Evolutionary conservation across 495 filamentous ascomycete genomes (phyloP), one percentile per base, ranked within the genome.

Genomic region (Neurospora tetraspora): DNA sequence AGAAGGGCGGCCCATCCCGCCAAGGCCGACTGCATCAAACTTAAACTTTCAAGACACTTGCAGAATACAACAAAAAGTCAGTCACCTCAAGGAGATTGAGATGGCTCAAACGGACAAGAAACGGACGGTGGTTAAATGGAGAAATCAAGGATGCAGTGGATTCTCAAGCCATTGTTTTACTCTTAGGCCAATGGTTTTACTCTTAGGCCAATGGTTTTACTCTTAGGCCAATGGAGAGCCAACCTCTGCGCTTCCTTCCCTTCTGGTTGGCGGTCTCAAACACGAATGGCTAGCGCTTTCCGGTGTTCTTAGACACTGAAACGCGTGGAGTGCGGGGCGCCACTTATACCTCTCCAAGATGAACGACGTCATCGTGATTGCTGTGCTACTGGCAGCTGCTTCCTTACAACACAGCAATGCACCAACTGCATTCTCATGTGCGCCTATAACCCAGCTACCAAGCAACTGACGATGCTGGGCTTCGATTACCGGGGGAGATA

Each of bases 281-380:
- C 53, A 31, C 3, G 47, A 61, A 14, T 31, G 53, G 11, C 47
- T 2, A 31, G 53, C 23, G 14, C 27, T 61, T 61, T 34, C 23
- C 12, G 12, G 1, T 61, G 47, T 61, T 61, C 53, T 61, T 12
- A 61, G 23, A 16, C 53, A 34, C 10, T 9, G 53, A 65, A 34
- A 31, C 6, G 23, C 53, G 27, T 31, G 14, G 12, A 34, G 53
- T 36, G 53, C 53, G 53, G 53, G 27, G 53, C 53, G 16, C 53
- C 53, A 59, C 47, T 59, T 59, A 59, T 27, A 59, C 47, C n/a
- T 59, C 11, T 11, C 37, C 70, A 23, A 47, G 23, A 71, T 73
- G 47, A 42, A 73, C 47, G 69, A 73, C 72, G 72, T 73, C 72
- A 73, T 71, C 20, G 69, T 61, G 69, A 34, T 61, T 2, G 43